These are phyloP conservation scores for Pinus albicaulis DNA, from an alignment of 75 land plant species.

Conservation along the genomic window DNA sequence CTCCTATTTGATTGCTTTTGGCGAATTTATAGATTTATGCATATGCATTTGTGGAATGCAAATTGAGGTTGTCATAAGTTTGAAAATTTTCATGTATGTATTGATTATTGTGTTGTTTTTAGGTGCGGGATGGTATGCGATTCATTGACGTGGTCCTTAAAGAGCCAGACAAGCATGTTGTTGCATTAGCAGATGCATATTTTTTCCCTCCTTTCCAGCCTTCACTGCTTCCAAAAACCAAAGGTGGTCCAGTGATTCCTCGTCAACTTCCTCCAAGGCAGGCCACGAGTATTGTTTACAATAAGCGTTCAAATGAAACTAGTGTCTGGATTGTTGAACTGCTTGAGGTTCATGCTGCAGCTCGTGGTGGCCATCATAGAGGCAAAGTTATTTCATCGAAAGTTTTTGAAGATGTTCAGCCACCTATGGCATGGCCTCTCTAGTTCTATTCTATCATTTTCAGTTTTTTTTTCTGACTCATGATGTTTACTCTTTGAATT, in stretches of 20 bases:
- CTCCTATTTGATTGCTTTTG: neutral
- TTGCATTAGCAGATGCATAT: constrained; percentile 95
- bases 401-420: constrained; percentile 88
- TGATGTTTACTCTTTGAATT: too few relatives aligned
- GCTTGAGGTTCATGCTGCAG: constrained; percentile 84
- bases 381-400: constrained; percentile 81
- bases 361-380: constrained; percentile 95
- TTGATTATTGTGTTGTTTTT: constrained; percentile 9
- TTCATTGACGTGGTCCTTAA: constrained; percentile 85
- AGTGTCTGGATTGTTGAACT: constrained; percentile 93
- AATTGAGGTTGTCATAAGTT: neutral
- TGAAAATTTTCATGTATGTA: neutral
- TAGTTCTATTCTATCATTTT: too few relatives aligned
- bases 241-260: constrained; percentile 84
- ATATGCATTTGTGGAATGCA: neutral
- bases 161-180: constrained; percentile 87
- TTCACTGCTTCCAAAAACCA: constrained; percentile 69
- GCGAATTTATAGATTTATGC: neutral
- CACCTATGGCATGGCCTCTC: constrained; percentile 83
- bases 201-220: constrained; percentile 99
- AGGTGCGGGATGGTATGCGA: constrained; percentile 98
- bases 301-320: constrained; percentile 84
- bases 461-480: neutral
- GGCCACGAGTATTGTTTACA: constrained; percentile 88
- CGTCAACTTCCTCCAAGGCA: constrained; percentile 87